These are phyloP conservation scores for Gossypioides kirkii DNA, from an alignment of 345 rosid genomes.

Conservation along the genomic window DNA sequence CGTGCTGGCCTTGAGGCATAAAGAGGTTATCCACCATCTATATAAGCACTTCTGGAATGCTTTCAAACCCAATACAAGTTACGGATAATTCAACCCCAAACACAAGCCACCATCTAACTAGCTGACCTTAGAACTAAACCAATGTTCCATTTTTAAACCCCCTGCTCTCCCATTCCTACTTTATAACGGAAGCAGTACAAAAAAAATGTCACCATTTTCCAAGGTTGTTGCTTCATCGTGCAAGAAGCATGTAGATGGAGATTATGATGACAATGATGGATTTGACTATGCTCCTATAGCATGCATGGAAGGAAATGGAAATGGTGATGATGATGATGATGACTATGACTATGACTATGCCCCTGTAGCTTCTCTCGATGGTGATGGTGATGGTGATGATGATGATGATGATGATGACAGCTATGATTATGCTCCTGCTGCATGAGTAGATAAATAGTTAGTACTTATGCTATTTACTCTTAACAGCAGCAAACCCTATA, in stretches of 20 bases:
- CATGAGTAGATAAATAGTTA: neutral
- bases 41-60: neutral
- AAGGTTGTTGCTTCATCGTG: slow-evolving; percentile 10
- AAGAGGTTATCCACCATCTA: slow-evolving; percentile 2
- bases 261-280: slow-evolving; percentile 11
- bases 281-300: slow-evolving; percentile 14
- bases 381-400: slow-evolving; percentile 16
- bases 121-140: neutral
- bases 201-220: slow-evolving; percentile 13
- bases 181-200: neutral
- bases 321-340: slow-evolving; percentile 12
- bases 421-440: slow-evolving; percentile 15
- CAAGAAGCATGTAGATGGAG: slow-evolving; percentile 13
- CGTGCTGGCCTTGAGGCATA: slow-evolving; percentile 4
- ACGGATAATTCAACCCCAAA: neutral
- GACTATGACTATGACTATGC: slow-evolving; percentile 9
- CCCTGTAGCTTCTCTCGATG: slow-evolving; percentile 12
- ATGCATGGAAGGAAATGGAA: slow-evolving; percentile 3
- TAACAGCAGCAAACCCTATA: neutral
- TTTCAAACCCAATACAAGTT: neutral
- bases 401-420: slow-evolving; percentile 13
- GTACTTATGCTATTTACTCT: neutral
- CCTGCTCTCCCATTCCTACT: neutral
- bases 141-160: neutral
- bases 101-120: neutral